These are phyloP conservation scores for Globisporangium takayamanum DNA, from an alignment of 352 stramenopile genomes.

Conservation along the genomic window DNA sequence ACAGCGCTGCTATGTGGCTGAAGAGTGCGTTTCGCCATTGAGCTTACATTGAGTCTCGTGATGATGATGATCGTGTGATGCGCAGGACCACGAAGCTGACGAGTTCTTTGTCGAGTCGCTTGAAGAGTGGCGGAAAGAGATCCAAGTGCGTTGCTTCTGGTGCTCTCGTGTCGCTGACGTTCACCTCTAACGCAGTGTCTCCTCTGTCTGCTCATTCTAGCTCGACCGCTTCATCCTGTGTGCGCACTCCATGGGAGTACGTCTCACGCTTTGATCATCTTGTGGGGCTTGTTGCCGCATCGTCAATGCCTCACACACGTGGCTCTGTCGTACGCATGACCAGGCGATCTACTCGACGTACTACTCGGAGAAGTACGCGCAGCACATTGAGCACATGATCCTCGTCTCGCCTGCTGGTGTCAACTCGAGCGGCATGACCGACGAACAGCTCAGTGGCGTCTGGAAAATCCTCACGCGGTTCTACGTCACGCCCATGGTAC, in stretches of 20 bases:
- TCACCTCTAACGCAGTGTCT: background rate
- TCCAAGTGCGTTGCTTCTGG: slow-evolving; percentile 21
- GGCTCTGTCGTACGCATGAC: background rate
- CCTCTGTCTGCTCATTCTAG: slow-evolving; percentile 10
- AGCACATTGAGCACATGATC: slow-evolving; percentile 68
- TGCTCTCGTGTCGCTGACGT: background rate
- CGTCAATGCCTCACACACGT: background rate
- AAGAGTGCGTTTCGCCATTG: background rate
- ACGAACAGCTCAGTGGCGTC: slow-evolving; percentile 36
- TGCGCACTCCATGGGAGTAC: slow-evolving; percentile 76
- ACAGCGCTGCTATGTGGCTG: background rate
- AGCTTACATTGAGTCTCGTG: background rate
- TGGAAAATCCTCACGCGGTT: slow-evolving; percentile 29
- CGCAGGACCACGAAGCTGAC: slow-evolving; percentile 60
- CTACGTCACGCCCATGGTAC: slow-evolving; percentile 71
- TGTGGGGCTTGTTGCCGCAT: no score
- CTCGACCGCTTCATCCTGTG: slow-evolving; percentile 75
- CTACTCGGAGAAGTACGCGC: slow-evolving; percentile 63
- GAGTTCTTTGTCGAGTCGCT: slow-evolving; percentile 79
- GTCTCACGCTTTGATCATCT: slow-evolving; percentile 12
- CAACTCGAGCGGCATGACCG: slow-evolving; percentile 27
- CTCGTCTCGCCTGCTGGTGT: slow-evolving; percentile 71
- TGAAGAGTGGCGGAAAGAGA: slow-evolving; percentile 61
- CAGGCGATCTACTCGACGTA: slow-evolving; percentile 78
- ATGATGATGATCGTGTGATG: background rate